Evolutionary conservation across 1,284 basidiomycete species (phyloP).

Genomic region (Apiotrichum siamense): DNA sequence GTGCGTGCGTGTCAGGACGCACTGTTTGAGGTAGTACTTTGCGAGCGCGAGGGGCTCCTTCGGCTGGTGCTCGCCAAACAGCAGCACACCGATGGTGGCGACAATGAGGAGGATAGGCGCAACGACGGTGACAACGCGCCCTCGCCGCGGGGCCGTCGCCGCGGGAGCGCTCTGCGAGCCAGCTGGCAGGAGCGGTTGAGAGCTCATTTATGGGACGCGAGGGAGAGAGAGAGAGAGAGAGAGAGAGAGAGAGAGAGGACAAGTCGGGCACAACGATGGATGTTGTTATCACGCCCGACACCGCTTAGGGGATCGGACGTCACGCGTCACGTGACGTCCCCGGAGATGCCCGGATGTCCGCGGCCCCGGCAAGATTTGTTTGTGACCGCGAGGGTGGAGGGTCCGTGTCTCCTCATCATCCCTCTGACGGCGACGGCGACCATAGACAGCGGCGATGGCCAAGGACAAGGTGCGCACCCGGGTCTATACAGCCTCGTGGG

Average conservation of each 20-base stretch:
- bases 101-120: slow-evolving; percentile 40
- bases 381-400: too few relatives aligned
- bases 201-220: not conserved
- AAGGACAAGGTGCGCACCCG: not conserved
- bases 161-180: not conserved
- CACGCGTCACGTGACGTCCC: too few relatives aligned
- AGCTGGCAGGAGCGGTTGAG: slow-evolving; percentile 9
- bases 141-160: not conserved
- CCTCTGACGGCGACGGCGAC: too few relatives aligned
- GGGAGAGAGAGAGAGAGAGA: not conserved
- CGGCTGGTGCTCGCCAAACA: slow-evolving; percentile 40
- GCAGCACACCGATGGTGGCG: slow-evolving; percentile 38
- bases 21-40: slow-evolving; percentile 43
- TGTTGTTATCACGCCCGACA: too few relatives aligned
- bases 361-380: too few relatives aligned
- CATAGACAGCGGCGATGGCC: too few relatives aligned
- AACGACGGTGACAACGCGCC: slow-evolving; percentile 33
- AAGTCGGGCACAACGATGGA: too few relatives aligned
- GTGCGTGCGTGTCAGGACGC: not conserved
- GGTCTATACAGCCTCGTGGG: not conserved
- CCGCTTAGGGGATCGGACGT: too few relatives aligned
- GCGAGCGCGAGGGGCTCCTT: slow-evolving; percentile 43
- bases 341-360: too few relatives aligned
- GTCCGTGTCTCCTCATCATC: too few relatives aligned
- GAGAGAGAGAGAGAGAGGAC: not conserved